A percentile compares a stretch with the other conserved stretches of the same genome.
Conservation (phyloP, 306 rosid species). For the Bauhinia variegata region DNA sequence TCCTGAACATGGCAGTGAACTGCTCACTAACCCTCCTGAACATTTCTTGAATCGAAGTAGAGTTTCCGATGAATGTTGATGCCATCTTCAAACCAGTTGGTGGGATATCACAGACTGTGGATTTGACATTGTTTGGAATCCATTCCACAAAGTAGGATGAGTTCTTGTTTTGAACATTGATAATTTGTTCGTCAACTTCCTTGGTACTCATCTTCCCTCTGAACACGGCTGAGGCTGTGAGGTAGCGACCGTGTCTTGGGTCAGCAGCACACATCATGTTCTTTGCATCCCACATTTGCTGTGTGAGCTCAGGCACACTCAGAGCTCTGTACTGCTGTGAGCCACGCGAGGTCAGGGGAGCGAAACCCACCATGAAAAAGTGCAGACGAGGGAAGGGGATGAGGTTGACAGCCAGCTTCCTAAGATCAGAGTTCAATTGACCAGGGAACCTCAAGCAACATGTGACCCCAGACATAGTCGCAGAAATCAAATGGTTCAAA, state of each 20-base stretch:
- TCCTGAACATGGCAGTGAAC: conserved; percentile 77
- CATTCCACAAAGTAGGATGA: conserved; percentile 74
- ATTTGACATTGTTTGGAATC: conserved; percentile 76
- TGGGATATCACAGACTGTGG: conserved; percentile 73
- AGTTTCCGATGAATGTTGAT: conserved; percentile 67
- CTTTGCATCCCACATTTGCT: conserved; percentile 80
- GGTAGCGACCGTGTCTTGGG: conserved; percentile 69
- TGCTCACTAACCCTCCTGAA: conserved; percentile 73
- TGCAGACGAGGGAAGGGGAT: conserved; percentile 80
- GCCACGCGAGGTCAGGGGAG: conserved; percentile 68
- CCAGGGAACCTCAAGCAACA: conserved; percentile 77
- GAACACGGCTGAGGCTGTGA: conserved; percentile 70
- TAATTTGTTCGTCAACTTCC: conserved; percentile 75
- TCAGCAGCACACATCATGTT: conserved; percentile 83
- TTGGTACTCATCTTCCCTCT: conserved; percentile 78
- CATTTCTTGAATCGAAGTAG: conserved; percentile 74
- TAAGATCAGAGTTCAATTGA: conserved; percentile 67
- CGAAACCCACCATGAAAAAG: conserved; percentile 78
- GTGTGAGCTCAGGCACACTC: conserved; percentile 71
- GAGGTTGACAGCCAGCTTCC: conserved; percentile 67
- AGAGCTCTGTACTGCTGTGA: conserved; percentile 67
- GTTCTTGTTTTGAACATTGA: conserved; percentile 73
- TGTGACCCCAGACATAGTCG: conserved; percentile 74
- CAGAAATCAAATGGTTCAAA: conserved; percentile 72
- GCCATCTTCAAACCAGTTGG: conserved; percentile 76